A percentile compares a stretch with the other conserved stretches of the same genome.
These are phyloP conservation scores for Pelargonium myrrhifolium DNA, from an alignment of 441 rosid genomes.

Conservation along the genomic window DNA sequence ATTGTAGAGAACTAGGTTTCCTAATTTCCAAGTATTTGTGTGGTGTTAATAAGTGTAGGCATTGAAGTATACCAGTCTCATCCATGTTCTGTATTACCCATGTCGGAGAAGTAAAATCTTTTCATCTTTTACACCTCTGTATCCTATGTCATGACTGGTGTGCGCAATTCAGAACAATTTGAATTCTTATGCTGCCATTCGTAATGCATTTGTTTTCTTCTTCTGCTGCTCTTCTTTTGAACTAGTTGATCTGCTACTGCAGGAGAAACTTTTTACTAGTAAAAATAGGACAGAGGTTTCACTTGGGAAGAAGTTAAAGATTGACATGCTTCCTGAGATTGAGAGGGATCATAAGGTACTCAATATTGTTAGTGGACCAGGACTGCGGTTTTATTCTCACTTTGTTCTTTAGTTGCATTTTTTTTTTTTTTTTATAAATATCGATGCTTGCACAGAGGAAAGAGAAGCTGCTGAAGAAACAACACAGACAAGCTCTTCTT, in stretches of 20 bases:
- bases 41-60: background rate
- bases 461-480: conserved; percentile 87
- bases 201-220: background rate
- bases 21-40: background rate
- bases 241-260: conserved; percentile 26
- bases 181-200: background rate
- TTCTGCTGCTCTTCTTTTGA: conserved; percentile 2
- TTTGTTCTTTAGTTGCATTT: conserved; percentile 12
- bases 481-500: conserved; percentile 92
- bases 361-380: conserved; percentile 13
- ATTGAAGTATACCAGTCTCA: background rate
- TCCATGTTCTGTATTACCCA: background rate
- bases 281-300: conserved; percentile 80
- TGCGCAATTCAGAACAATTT: background rate
- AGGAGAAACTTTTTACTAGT: conserved; percentile 88
- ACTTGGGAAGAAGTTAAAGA: conserved; percentile 82
- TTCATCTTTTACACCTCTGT: background rate
- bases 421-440: conserved; percentile 8
- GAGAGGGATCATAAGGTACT: conserved; percentile 92
- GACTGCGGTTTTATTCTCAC: background rate
- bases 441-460: conserved; percentile 54
- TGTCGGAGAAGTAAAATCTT: background rate
- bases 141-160: background rate
- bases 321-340: conserved; percentile 92
- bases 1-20: background rate